Evolutionary conservation across 495 filamentous ascomycete genomes (phyloP).

Genomic region (Immersiella caudata): DNA sequence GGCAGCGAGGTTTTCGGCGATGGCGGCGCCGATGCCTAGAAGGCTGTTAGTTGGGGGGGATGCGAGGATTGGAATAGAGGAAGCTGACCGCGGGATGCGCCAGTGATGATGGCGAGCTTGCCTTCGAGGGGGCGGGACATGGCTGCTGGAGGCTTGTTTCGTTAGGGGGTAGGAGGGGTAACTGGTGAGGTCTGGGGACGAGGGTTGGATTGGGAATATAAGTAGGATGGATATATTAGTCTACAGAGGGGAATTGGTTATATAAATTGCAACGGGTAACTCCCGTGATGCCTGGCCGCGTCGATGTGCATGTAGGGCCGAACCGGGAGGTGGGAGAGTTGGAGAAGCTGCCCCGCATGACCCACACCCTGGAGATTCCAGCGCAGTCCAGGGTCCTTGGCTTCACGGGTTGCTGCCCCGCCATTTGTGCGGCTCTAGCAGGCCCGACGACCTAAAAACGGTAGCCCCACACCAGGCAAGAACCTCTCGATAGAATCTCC

Average conservation of each 20-base stretch:
- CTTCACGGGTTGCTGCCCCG: conserved; percentile 30
- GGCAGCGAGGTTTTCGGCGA: conserved; percentile 73
- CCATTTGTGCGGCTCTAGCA: conserved; percentile 40
- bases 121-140: conserved; percentile 57
- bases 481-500: background rate
- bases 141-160: conserved; percentile 2
- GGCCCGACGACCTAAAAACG: background rate
- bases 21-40: conserved; percentile 83
- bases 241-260: conserved; percentile 14
- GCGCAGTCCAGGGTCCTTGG: conserved; percentile 18
- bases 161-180: conserved; percentile 2
- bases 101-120: conserved; percentile 78
- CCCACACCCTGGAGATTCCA: conserved; percentile 2
- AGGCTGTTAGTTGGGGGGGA: conserved; percentile 20
- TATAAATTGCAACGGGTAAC: conserved; percentile 20
- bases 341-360: conserved; percentile 1
- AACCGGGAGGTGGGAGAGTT: conserved; percentile 3
- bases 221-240: conserved; percentile 6
- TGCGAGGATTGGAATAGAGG: background rate
- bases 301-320: background rate
- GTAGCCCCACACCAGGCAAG: conserved; percentile 16
- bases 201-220: background rate
- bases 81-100: conserved; percentile 67
- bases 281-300: background rate
- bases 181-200: background rate